A percentile compares a stretch with the other conserved stretches of the same genome.
These are phyloP conservation scores for Russula dissimulans DNA, from an alignment of 768 basidiomycete species.

Conservation along the genomic window DNA sequence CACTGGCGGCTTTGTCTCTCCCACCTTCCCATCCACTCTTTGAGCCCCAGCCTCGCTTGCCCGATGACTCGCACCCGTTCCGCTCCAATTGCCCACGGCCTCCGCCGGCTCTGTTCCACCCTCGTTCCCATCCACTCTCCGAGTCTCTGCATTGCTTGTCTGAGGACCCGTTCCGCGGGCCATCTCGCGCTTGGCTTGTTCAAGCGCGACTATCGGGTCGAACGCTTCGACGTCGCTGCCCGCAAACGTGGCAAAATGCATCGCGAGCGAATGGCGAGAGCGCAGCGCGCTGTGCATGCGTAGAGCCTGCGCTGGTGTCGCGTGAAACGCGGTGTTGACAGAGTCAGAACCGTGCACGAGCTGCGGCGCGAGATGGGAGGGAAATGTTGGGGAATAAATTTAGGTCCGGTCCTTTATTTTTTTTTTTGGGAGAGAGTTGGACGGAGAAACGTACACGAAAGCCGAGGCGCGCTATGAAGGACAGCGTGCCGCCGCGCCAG, in stretches of 20 bases:
- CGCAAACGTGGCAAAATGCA: constrained; percentile 39
- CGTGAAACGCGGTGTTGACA: constrained; percentile 30
- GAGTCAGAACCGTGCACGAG: constrained; percentile 16
- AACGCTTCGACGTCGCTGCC: constrained; percentile 34
- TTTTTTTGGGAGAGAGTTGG: too few relatives aligned
- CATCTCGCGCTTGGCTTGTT: constrained; percentile 30
- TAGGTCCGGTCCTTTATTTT: too few relatives aligned
- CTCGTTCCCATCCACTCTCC: too few relatives aligned
- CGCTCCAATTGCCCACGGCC: too few relatives aligned
- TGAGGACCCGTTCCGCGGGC: not conserved
- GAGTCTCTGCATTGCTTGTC: too few relatives aligned
- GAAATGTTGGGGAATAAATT: too few relatives aligned
- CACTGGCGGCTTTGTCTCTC: not conserved
- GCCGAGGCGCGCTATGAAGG: constrained; percentile 31
- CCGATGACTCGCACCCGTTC: too few relatives aligned
- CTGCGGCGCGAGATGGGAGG: constrained; percentile 19
- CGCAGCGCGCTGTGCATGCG: constrained; percentile 31
- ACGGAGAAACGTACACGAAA: constrained; percentile 26
- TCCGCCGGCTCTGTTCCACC: too few relatives aligned
- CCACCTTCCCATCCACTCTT: too few relatives aligned
- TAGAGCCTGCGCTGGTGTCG: constrained; percentile 34
- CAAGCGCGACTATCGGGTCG: constrained; percentile 31
- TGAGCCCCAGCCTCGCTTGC: too few relatives aligned
- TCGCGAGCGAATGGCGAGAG: constrained; percentile 30
- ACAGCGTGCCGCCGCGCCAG: constrained; percentile 36